Percentiles rank a stretch among this genome's conserved stretches.
Evolutionary conservation across 1,284 basidiomycete species (phyloP).

Genomic region (Cystodermella granulosa): DNA sequence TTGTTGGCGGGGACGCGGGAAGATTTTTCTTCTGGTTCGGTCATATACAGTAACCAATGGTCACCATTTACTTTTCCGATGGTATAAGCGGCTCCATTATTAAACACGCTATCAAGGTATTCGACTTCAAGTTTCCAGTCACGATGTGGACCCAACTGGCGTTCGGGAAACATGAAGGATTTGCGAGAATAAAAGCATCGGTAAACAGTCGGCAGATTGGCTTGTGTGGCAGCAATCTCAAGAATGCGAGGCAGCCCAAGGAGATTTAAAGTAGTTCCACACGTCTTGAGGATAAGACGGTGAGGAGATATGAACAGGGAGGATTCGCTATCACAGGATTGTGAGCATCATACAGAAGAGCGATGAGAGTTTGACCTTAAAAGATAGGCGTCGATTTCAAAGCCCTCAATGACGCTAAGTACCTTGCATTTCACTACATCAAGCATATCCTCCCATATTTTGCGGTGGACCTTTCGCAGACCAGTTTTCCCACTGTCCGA

Average conservation of each 20-base stretch:
- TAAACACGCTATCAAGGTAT: slow-evolving; percentile 86
- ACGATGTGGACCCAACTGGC: slow-evolving; percentile 88
- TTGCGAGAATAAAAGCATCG: slow-evolving; percentile 97
- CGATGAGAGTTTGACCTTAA: slow-evolving; percentile 64
- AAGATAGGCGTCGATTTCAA: slow-evolving; percentile 91
- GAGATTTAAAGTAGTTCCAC: slow-evolving; percentile 96
- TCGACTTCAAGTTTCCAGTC: slow-evolving; percentile 94
- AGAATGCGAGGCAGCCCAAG: slow-evolving; percentile 90
- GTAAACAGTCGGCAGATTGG: slow-evolving; percentile 70
- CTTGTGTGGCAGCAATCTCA: slow-evolving; percentile 78
- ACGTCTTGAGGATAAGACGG: slow-evolving; percentile 97
- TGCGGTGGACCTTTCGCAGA: slow-evolving; percentile 70
- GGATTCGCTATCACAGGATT: slow-evolving; percentile 73
- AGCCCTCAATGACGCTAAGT: slow-evolving; percentile 81
- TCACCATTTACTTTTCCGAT: slow-evolving; percentile 98
- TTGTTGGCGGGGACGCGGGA: not conserved
- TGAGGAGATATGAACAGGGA: slow-evolving; percentile 95
- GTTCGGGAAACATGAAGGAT: slow-evolving; percentile 98
- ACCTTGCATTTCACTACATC: slow-evolving; percentile 97
- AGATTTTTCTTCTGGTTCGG: slow-evolving; percentile 50
- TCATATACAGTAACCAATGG: slow-evolving; percentile 97
- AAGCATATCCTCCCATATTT: slow-evolving; percentile 95
- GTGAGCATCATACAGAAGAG: slow-evolving; percentile 13
- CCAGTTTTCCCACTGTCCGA: slow-evolving; percentile 51
- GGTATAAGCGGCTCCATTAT: slow-evolving; percentile 87